These are phyloP conservation scores for Obelidium mucronatum DNA, from an alignment of 192 early-diverging fungal genomes.

Conservation along the genomic window DNA sequence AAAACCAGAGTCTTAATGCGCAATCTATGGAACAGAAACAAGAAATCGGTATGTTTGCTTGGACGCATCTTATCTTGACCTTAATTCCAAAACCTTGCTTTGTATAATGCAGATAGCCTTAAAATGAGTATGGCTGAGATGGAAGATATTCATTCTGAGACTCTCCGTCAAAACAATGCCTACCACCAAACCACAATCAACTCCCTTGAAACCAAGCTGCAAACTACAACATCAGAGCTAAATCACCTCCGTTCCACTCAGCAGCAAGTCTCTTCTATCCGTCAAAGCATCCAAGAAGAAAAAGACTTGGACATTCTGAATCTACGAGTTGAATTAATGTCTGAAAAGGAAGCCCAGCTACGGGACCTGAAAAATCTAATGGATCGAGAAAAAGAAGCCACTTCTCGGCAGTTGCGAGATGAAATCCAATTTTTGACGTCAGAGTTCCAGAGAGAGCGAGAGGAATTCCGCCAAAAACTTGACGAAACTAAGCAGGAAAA, in stretches of 20 bases:
- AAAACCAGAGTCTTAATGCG: neutral
- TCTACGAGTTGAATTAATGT: constrained; percentile 49
- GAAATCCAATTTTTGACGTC: constrained; percentile 7
- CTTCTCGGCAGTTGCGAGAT: neutral
- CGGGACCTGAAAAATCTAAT: constrained; percentile 28
- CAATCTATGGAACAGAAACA: neutral
- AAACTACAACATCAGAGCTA: constrained; percentile 5
- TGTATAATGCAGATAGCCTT: neutral
- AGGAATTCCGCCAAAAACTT: neutral
- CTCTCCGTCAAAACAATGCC: neutral
- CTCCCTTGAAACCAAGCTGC: neutral
- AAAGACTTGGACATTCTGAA: constrained; percentile 58
- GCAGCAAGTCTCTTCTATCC: constrained; percentile 45
- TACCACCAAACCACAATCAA: neutral
- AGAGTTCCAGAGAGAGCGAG: neutral
- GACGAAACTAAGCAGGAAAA: neutral
- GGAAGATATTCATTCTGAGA: neutral
- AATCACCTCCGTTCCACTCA: constrained; percentile 8
- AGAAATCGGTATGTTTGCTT: neutral
- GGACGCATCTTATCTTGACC: neutral
- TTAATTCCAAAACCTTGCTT: neutral
- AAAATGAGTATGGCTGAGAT: neutral
- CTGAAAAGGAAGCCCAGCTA: constrained; percentile 55
- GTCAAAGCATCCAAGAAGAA: constrained; percentile 45
- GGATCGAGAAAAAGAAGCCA: constrained; percentile 8